These are phyloP conservation scores for Aspergillus sp. DNA, from an alignment of 2,329 filamentous ascomycete genomes.

Conservation along the genomic window DNA sequence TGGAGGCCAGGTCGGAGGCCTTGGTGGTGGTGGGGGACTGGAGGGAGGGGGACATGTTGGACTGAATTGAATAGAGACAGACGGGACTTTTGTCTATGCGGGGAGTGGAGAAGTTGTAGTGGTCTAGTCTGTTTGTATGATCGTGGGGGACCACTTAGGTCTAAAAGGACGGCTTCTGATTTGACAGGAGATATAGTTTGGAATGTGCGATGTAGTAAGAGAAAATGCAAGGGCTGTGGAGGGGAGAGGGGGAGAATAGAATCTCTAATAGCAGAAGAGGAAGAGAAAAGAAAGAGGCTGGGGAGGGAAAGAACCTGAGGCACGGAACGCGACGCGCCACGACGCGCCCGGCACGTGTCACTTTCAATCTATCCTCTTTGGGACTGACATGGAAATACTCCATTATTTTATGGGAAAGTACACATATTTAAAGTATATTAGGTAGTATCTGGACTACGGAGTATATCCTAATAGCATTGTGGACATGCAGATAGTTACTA, in stretches of 20 bases:
- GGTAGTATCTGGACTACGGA: not conserved
- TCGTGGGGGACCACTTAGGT: not conserved
- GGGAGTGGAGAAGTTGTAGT: not conserved
- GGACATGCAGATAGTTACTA: not conserved
- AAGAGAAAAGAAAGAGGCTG: slow-evolving; percentile 19
- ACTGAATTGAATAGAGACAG: not conserved
- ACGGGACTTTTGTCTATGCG: not conserved
- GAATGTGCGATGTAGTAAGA: not conserved
- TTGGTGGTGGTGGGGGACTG: slow-evolving; percentile 17
- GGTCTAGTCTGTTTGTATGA: not conserved
- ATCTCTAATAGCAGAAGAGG: slow-evolving; percentile 7
- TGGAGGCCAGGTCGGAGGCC: slow-evolving; percentile 33
- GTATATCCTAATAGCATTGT: too few relatives aligned
- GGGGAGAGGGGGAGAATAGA: slow-evolving; percentile 3
- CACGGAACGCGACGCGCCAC: slow-evolving; percentile 25
- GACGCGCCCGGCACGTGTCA: slow-evolving; percentile 25
- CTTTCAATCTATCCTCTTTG: slow-evolving; percentile 26
- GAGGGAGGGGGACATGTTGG: slow-evolving; percentile 22
- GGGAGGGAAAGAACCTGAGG: slow-evolving; percentile 14
- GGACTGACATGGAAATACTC: not conserved
- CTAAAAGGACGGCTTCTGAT: not conserved
- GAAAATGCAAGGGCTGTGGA: slow-evolving; percentile 6
- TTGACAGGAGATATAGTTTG: not conserved
- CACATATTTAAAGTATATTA: not conserved
- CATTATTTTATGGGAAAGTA: not conserved